phyloP scores from a whole-genome alignment of 2,329 filamentous ascomycete genomes.

The Aspergillus japonicus region DNA sequence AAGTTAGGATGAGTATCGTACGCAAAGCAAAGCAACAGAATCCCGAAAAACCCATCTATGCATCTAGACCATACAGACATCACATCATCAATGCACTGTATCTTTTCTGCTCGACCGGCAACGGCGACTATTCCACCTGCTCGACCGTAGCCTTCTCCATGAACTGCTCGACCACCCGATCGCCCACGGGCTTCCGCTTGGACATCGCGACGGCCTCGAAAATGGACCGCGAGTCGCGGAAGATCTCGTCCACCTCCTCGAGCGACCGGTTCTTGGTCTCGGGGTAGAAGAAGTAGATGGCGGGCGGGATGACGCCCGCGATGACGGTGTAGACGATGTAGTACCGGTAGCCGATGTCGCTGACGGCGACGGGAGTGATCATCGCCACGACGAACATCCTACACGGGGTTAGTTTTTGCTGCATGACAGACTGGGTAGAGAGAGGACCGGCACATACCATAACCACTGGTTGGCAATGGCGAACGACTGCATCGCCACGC shows the following conservation, averaged over 20 bases:
- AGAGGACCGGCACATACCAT: conserved; percentile 8
- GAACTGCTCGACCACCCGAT: background rate
- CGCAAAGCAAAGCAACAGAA: no score
- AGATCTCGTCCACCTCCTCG: conserved; percentile 20
- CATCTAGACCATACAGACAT: background rate
- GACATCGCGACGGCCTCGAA: conserved; percentile 13
- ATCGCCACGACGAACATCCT: conserved; percentile 23
- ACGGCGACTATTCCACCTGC: background rate
- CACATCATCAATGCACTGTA: no score
- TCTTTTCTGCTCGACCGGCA: background rate
- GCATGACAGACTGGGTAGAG: background rate
- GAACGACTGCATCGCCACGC: conserved; percentile 17
- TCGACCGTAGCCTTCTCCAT: conserved; percentile 3
- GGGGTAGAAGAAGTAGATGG: conserved; percentile 23
- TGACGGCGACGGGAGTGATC: conserved; percentile 22
- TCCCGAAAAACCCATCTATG: background rate
- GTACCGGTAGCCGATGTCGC: conserved; percentile 19
- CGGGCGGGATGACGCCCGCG: conserved; percentile 10
- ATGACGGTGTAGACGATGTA: conserved; percentile 23
- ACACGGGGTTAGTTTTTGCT: background rate
- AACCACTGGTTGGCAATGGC: conserved; percentile 19
- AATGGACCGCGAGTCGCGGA: conserved; percentile 17
- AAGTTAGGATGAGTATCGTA: no score
- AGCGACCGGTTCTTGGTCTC: conserved; percentile 22
- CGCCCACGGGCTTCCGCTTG: background rate